Base-by-base conservation (phyloP, 2,329 filamentous ascomycete genomes). In the Fusarium torulosum region DNA sequence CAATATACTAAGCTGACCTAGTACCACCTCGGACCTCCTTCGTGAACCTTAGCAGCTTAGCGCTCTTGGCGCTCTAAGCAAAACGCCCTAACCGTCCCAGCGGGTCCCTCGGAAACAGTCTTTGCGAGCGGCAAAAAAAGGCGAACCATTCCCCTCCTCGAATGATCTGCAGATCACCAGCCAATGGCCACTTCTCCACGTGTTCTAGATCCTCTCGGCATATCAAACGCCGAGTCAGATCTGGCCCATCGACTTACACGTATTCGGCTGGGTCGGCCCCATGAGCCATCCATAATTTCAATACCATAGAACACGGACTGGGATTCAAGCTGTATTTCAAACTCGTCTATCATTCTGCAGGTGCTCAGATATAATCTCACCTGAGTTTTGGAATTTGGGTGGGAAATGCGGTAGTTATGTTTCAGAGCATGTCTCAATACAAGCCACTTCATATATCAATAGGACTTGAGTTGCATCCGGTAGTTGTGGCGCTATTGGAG, bases 161-260 rank as follows among this genome's bases (percentile, higher is more conserved):
- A 42, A 65, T 53, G 53, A 31, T 56, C 21, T 50, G 33, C n/a
- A 56, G 33, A 31, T 59, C 47, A 15, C 23, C 57, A 64, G 49
- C 67, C 66, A 70, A 69, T 69, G 38, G 33, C 41, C 25, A 29
- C 20, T 42, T 46, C 37, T 64, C 59, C 51, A 67, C 37, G 25
- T 45, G 46, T 50, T 66, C 66, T 42, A 59, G 42, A 41, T 45
- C 57, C 33, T 40, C 41, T 50, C 52, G 60, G 54, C 45, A 43
- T 51, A 66, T 52, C 59, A 29, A 20, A 41, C 31, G 21, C 59
- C 43, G 51, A 43, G 40, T 44, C 40, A 23, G 43, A 44, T 46
- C 42, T 33, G 52, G 54, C 21, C 20, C 20, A 27, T 44, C 5
- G 13, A 25, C 54, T 56, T 33, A n/a, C 35, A 37, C 35, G 35